Evolutionary conservation across 2,329 filamentous ascomycete species (phyloP), one percentile per base, ranked within the genome.

Genomic region (Aspergillus ibericus): DNA sequence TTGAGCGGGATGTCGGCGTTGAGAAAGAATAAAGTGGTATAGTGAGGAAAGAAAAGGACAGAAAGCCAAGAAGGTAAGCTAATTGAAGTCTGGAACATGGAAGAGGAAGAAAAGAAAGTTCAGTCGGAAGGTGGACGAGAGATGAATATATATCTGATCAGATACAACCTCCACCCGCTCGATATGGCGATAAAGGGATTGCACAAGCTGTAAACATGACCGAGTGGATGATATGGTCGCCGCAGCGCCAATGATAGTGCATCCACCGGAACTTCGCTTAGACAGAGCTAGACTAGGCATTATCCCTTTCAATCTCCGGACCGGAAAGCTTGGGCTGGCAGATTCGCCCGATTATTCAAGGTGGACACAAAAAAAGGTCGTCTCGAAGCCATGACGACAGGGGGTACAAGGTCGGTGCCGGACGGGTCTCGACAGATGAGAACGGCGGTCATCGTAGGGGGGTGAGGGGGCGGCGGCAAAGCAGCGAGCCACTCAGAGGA

Each of bases 301-400:
- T 56, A 61, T 66, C 63, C 64, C 63, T 63, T 68, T 66, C 66
- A 48, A 68, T 68, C 61, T 67, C 65, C 65, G 65, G 58, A 12
- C 57, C 59, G 64, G 56, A 50, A 42, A 60, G 36, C 55, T 59
- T 61, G 61, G 59, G 58, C 59, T 66, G 63, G 55, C 44, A 46
- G 61, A 59, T 61, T 53, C 47, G 53, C 60, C 55, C 60, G 54
- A 60, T 56, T 61, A 59, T 58, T 48, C 42, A 62, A 56, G 62
- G 61, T 48, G 58, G 59, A 61, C 44, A 55, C 56, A 58, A 55
- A 52, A 55, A 56, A 52, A 58, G 47, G 46, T 59, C 53, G 58
- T 56, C 48, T 49, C 52, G 56, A 64, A 62, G 59, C 57, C 60
- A 64, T 62, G 59, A 60, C 65, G 59, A 64, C 66, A 68, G 66